Evolutionary conservation across 129 eudicot species (phyloP), one percentile per base, ranked within the genome.

Genomic region (Flaveria linearis): DNA sequence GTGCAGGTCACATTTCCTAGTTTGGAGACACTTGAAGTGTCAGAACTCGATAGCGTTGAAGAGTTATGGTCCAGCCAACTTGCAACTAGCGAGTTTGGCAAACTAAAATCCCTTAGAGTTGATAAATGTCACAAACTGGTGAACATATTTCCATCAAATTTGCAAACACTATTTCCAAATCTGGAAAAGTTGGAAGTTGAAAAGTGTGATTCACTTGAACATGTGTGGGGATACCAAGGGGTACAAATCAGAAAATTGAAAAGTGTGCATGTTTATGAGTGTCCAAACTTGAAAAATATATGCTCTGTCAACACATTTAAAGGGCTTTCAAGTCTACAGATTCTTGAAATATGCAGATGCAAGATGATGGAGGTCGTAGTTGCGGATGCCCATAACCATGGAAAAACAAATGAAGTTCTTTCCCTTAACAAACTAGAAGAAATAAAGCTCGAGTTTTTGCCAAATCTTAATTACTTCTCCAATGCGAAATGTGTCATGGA

Each of bases 31-130:
- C 81, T 75, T 60, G 81, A 81, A 81, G 71, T 76, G 25, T 81
- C 85, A 39, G 85, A 81, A 61, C 77, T 81, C n/a, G 81, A 81
- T 22, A 81, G 81, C 13, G 85, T 75, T 10, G 73, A 81, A 46
- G 73, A 62, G 41, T 69, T 75, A 63, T 76, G 81, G 81, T 69
- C 81, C 20, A 81, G 60, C 72, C 60, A 76, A 51, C 77, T 75
- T 20, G 67, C 77, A 41, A 17, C 50, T 2, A 76, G 23, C 68
- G 75, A 80, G 18, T 80, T 80, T 16, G 75, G 61, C 23, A 76
- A 69, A 70, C 72, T 75, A 70, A 81, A 69, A 75, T 76, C 47
- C 47, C 77, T 74, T 5, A 61, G 81, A 81, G 57, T 75, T 2
- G 77, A 70, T 41, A 75, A 75, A 61, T 81, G 81, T 76, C 73